Conservation (phyloP, 805 yeast species). For the Starmerella bombicola region DNA sequence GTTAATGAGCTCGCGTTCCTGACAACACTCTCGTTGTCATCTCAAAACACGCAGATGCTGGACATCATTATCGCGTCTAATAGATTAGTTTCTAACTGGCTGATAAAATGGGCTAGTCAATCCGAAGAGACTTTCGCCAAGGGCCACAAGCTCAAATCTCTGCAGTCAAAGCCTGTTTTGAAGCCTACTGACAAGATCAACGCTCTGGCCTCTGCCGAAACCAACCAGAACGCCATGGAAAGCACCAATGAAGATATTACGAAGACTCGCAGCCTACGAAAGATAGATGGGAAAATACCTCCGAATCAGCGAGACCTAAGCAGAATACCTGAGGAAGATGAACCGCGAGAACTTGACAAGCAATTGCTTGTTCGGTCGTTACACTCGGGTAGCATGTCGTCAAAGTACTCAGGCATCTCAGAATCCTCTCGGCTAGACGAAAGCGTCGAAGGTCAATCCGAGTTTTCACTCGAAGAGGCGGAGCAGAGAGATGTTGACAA, state of each 20-base stretch:
- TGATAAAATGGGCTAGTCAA: conserved; percentile 24
- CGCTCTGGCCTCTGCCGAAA: not conserved
- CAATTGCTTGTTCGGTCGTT: conserved; percentile 8
- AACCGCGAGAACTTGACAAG: not conserved
- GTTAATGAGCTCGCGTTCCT: conserved; percentile 32
- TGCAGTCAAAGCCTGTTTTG: not conserved
- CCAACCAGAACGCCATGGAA: not conserved
- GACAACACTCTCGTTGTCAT: conserved; percentile 28
- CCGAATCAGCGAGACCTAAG: not conserved
- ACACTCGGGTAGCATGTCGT: conserved; percentile 5
- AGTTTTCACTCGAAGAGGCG: conserved; percentile 21
- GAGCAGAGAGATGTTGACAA: conserved; percentile 29
- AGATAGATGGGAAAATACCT: not conserved
- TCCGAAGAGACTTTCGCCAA: conserved; percentile 12
- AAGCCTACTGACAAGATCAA: not conserved
- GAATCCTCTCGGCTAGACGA: not conserved
- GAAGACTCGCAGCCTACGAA: conserved; percentile 1
- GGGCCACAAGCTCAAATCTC: not conserved
- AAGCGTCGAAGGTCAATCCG: not conserved
- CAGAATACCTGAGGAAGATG: not conserved
- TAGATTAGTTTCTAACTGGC: conserved; percentile 17
- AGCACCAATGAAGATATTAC: not conserved
- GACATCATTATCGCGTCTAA: conserved; percentile 28
- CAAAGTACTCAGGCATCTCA: not conserved
- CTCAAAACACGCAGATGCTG: conserved; percentile 28